Evolutionary conservation across 1,284 basidiomycete genomes (phyloP).

Genomic region (Cystobasidium slooffiae): DNA sequence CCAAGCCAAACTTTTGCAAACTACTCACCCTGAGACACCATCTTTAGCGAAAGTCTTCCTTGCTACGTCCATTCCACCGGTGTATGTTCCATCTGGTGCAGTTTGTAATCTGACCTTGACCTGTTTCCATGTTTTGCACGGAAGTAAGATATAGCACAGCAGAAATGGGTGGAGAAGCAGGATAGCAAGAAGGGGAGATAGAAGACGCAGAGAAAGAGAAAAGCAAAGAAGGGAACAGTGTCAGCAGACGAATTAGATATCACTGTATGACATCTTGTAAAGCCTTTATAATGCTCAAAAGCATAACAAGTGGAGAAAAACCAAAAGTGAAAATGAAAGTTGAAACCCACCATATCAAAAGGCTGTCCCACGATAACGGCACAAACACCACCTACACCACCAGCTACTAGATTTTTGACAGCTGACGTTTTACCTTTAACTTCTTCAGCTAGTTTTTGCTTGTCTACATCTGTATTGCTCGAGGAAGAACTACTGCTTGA

Average conservation of each 20-base stretch:
- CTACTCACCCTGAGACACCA: slow-evolving; percentile 80
- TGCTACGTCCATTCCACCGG: slow-evolving; percentile 90
- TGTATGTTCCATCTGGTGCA: slow-evolving; percentile 85
- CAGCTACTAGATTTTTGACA: slow-evolving; percentile 82
- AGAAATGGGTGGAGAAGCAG: neutral
- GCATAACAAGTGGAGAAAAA: too few relatives aligned
- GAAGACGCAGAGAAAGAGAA: neutral
- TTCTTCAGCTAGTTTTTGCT: slow-evolving; percentile 39
- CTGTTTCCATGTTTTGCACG: slow-evolving; percentile 60
- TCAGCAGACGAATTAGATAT: too few relatives aligned
- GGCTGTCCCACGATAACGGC: slow-evolving; percentile 83
- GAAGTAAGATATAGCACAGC: neutral
- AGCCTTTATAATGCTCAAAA: too few relatives aligned
- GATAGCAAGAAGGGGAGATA: neutral
- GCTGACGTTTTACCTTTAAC: slow-evolving; percentile 46
- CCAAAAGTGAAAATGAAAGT: too few relatives aligned
- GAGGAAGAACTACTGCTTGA: slow-evolving; percentile 5
- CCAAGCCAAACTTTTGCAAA: neutral
- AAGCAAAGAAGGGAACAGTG: too few relatives aligned
- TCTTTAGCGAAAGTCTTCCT: slow-evolving; percentile 86
- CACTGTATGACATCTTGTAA: too few relatives aligned
- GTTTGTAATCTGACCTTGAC: slow-evolving; percentile 83
- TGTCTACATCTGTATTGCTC: neutral
- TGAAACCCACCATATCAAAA: slow-evolving; percentile 45
- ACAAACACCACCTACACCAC: slow-evolving; percentile 85